Evolutionary conservation across 805 yeast genomes (phyloP), one percentile per base, ranked within the genome.

Genomic region (Candida wancherniae): DNA sequence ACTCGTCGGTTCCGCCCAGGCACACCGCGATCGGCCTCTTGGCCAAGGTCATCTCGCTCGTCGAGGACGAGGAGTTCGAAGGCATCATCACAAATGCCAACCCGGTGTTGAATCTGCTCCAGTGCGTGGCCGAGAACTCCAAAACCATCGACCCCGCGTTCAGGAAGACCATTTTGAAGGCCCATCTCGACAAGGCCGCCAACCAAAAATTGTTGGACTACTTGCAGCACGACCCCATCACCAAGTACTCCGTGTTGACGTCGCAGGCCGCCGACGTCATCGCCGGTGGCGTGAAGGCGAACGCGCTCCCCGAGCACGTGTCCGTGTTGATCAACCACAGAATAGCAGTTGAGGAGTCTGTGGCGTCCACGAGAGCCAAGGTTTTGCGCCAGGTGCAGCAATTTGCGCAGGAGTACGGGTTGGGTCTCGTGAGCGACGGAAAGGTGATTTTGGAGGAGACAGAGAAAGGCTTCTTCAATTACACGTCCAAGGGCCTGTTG

Each of bases 251-350:
- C 6, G 57, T 71, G 28, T 58, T 60, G 19, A 69, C 75, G 1
- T 64, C 74, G 4, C 75, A 69, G 42, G 74, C 75, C 3, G 53
- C 58, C 12, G 76, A 71, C 45, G 55, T 71, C 4, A 54, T 71
- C 22, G 22, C 40, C 6, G 76, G 77, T 8, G 77, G 77, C 2
- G 62, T 55, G n/a, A 71, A 71, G 44, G 48, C 67, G 2, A 71
- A 71, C 41, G 73, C 75, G 1, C 55, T 71, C 15, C 77, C 77
- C 1, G 75, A 71, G 37, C 58, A 58, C 42, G 75, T 61, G 5
- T 55, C 58, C 5, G 54, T 67, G 4, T 46, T 58, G 14, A 60
- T 71, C 12, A 70, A 71, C 48, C 67, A 67, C 21, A 48, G 77
- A 30, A 61, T 71, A 26, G 68, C 74, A 2, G 45, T 69, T 15